phyloP scores from a whole-genome alignment of 2,329 filamentous ascomycete species.

The Colletotrichum sp. region DNA sequence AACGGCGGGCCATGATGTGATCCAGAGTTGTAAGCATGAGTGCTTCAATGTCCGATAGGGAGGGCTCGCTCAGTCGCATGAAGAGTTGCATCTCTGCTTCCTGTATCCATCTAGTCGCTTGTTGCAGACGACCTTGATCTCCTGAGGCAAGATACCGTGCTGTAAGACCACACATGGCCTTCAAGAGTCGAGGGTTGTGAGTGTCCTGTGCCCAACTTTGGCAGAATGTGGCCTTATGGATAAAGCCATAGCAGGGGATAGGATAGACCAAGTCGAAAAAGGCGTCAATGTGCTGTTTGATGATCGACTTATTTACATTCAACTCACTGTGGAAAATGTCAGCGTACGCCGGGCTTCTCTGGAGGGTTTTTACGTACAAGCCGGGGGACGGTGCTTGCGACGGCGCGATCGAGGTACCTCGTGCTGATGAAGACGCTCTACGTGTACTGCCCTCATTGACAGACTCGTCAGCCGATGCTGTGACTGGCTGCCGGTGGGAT shows the following conservation, averaged over 20 bases:
- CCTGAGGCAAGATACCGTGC: conserved; percentile 1
- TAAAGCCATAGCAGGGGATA: conserved; percentile 15
- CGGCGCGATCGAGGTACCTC: not conserved
- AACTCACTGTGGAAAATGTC: not conserved
- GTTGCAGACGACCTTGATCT: not conserved
- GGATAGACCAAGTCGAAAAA: conserved; percentile 16
- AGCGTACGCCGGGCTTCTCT: not conserved
- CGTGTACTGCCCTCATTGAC: not conserved
- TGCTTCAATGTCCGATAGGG: conserved; percentile 24
- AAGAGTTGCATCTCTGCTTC: conserved; percentile 22
- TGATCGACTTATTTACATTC: not conserved
- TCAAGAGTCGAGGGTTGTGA: conserved; percentile 5
- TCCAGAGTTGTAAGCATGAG: conserved; percentile 24
- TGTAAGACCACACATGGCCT: conserved; percentile 12
- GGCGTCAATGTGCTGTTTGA: conserved; percentile 18
- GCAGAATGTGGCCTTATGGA: conserved; percentile 17
- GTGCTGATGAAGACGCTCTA: not conserved
- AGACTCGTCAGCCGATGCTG: not conserved
- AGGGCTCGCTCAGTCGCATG: conserved; percentile 12
- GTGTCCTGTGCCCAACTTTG: conserved; percentile 10
- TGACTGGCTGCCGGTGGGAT: not conserved
- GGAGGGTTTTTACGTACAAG: not conserved
- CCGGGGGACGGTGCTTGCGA: not conserved
- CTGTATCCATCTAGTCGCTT: conserved; percentile 27
- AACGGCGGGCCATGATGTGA: conserved; percentile 23